These are phyloP conservation scores for Capsicum pubescens DNA, from an alignment of 257 asterid species.

Conservation along the genomic window DNA sequence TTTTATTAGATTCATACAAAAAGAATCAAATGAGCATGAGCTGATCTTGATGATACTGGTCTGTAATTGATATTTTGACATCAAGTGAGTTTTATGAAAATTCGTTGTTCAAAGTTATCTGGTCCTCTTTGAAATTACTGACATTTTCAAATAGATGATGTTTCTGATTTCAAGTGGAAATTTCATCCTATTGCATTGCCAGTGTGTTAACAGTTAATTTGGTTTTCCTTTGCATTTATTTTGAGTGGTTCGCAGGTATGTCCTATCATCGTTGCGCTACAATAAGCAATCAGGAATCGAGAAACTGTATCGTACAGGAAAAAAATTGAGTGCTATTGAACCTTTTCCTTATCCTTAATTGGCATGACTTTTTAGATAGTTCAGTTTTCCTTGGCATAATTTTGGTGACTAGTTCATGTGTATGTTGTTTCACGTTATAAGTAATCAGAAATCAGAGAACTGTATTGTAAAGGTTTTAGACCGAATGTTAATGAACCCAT, in stretches of 20 bases:
- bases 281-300: background rate
- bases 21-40: background rate
- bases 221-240: background rate
- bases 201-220: background rate
- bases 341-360: background rate
- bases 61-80: background rate
- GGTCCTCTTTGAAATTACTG: background rate
- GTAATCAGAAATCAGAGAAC: constrained; percentile 14
- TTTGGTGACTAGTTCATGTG: background rate
- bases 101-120: background rate
- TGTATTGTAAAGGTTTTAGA: constrained; percentile 1
- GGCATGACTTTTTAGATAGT: background rate
- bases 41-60: background rate
- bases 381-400: background rate
- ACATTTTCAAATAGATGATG: background rate
- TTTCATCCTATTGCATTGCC: background rate
- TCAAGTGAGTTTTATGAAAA: background rate
- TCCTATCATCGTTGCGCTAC: background rate
- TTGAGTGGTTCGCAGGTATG: background rate
- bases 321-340: constrained; percentile 4
- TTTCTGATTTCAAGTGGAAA: background rate
- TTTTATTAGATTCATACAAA: background rate
- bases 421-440: background rate
- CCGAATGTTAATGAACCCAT: background rate
- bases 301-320: background rate